Evolutionary conservation across 371 early-diverging fungal genomes (phyloP), one percentile per base, ranked within the genome.

Genomic region (Mucor ambiguus): DNA sequence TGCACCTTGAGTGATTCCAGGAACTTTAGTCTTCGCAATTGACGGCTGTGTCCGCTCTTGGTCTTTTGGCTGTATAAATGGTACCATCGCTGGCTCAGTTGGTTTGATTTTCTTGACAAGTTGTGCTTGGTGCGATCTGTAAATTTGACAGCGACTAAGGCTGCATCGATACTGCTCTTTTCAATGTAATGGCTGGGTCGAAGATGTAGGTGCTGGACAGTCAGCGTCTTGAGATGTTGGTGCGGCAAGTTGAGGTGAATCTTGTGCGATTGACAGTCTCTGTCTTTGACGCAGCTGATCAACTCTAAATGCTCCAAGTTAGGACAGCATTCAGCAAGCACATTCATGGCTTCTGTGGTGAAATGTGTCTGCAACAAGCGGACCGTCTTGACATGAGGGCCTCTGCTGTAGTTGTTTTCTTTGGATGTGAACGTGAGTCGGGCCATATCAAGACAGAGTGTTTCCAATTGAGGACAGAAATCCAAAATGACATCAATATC

Each of bases 221-320:
- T 26, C 3, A 56, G 37, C 16, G 35, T 44, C n/a, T 67, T 24
- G 18, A 67, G 38, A 33, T 26, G 35, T 18, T 24, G 35, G 14
- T 28, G 16, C 0, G 57, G 46, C 28, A 67, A 35, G 56, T 30
- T 18, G 8, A 67, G 22, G 1, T 33, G 37, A 0, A 67, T 57
- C 16, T 44, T 55, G 24, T 67, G 61, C 0, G 33, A 12, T 0
- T 61, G 9, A 0, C 16, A 11, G 46, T 67, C 67, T 57, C 29
- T 61, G 29, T 61, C 62, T 14, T 67, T 67, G n/a, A 61, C 57
- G 44, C 67, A 61, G 14, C 61, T 29, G 3, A 29, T 32, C 18
- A 67, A 2, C 11, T 56, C 35, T 0, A 67, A 29, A 9, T 61
- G 35, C 8, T 61, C 43, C 57, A 67, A 5, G 5, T 57, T 28